phyloP scores from a whole-genome alignment of 2,329 filamentous ascomycete genomes.

The Nemania sp. region DNA sequence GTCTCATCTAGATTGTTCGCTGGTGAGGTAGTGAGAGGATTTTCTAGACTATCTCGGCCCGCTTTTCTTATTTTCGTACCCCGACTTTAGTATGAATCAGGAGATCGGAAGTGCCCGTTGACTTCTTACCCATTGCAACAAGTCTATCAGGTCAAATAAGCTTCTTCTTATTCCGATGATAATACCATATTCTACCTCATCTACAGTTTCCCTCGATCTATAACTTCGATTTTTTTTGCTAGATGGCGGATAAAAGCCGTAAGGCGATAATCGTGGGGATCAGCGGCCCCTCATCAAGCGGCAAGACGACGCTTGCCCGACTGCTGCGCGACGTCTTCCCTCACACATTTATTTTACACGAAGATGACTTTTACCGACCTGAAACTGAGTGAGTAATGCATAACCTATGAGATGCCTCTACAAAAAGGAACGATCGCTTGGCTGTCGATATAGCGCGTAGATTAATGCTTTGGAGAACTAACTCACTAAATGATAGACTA shows the following conservation, averaged over 20 bases:
- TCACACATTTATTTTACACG: conserved; percentile 84
- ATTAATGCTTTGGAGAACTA: conserved; percentile 14
- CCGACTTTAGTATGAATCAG: too few relatives aligned
- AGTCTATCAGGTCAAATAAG: background rate
- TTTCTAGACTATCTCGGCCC: conserved; percentile 23
- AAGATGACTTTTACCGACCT: conserved; percentile 94
- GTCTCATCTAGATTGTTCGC: too few relatives aligned
- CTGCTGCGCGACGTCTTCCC: conserved; percentile 86
- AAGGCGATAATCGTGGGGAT: conserved; percentile 79
- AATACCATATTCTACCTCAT: too few relatives aligned
- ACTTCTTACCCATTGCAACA: conserved; percentile 10
- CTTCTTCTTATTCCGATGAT: too few relatives aligned
- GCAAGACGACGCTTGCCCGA: conserved; percentile 93
- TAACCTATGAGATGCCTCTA: background rate
- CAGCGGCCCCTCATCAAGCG: conserved; percentile 90
- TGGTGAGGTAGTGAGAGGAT: conserved; percentile 1
- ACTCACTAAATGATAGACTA: conserved; percentile 55
- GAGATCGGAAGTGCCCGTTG: conserved; percentile 14
- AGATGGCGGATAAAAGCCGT: conserved; percentile 44
- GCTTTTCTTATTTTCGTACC: conserved; percentile 29
- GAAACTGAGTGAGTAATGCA: conserved; percentile 72
- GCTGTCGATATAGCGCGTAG: background rate
- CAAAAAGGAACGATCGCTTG: background rate
- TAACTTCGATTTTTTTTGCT: background rate
- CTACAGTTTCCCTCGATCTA: background rate